These are phyloP conservation scores for Toxicodendron radicans DNA, from an alignment of 345 rosid genomes.

Conservation along the genomic window DNA sequence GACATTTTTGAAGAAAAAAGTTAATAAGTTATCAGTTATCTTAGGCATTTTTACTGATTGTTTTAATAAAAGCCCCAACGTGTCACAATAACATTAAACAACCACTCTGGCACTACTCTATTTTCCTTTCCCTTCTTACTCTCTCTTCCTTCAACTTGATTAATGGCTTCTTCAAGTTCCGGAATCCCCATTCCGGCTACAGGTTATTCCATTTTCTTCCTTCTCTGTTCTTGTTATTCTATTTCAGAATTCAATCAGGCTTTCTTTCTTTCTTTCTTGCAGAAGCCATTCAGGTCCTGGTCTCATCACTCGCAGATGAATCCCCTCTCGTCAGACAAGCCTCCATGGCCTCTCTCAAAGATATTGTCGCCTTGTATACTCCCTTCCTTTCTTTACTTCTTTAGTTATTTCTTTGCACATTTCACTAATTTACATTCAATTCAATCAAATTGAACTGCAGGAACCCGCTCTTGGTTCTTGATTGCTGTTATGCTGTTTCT, in stretches of 20 bases:
- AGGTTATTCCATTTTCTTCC: slow-evolving; percentile 38
- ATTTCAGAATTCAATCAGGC: neutral
- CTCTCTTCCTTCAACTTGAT: neutral
- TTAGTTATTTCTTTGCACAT: neutral
- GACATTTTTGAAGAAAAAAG: too few species aligned
- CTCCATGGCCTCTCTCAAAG: slow-evolving; percentile 84
- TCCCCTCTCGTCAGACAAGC: slow-evolving; percentile 68
- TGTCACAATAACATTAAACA: too few species aligned
- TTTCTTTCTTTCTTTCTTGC: slow-evolving; percentile 19
- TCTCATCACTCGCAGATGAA: slow-evolving; percentile 85
- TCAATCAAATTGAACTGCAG: slow-evolving; percentile 33
- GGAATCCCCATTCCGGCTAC: slow-evolving; percentile 69
- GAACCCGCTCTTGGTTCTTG: slow-evolving; percentile 93
- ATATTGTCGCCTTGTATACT: slow-evolving; percentile 63
- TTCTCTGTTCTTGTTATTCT: slow-evolving; percentile 1
- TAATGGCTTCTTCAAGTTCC: slow-evolving; percentile 82
- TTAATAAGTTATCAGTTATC: too few species aligned
- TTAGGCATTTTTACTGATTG: too few species aligned
- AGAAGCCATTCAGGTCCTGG: slow-evolving; percentile 89
- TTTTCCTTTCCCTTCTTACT: neutral
- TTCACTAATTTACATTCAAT: neutral
- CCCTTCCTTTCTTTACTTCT: neutral
- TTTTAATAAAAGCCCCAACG: too few species aligned
- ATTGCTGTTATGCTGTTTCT: slow-evolving; percentile 80
- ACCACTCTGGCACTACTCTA: neutral